These are phyloP conservation scores for Smallanthus sonchifolius DNA, from an alignment of 129 eudicot species.

Conservation along the genomic window DNA sequence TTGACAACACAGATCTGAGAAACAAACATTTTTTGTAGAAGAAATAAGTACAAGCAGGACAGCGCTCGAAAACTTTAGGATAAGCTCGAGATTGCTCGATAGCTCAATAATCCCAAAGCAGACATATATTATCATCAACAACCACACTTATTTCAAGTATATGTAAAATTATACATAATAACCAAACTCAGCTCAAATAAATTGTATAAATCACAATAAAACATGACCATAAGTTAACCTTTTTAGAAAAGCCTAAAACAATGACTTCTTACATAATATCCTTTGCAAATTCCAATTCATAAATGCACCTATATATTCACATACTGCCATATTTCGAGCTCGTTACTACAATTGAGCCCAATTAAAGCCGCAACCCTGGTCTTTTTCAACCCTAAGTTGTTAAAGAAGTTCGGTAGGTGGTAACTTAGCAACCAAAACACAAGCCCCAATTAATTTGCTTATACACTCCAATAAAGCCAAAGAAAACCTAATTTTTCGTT, in stretches of 20 bases:
- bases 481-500: background rate
- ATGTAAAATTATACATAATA: background rate
- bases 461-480: background rate
- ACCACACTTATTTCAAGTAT: background rate
- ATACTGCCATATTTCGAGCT: background rate
- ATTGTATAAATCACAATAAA: background rate
- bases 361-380: background rate
- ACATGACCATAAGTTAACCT: background rate
- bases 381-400: background rate
- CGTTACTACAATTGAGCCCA: background rate
- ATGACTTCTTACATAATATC: background rate
- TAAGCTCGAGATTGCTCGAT: background rate
- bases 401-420: background rate
- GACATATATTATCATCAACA: background rate
- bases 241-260: background rate
- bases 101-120: background rate
- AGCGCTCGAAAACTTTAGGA: background rate
- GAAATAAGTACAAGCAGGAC: background rate
- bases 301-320: background rate
- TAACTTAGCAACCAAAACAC: background rate
- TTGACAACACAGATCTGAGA: too few relatives aligned
- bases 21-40: background rate
- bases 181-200: background rate
- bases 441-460: background rate
- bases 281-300: background rate